Evolutionary conservation across 441 rosid genomes (phyloP), one percentile per base, ranked within the genome.

Genomic region (Cnidoscolus chayamansa): DNA sequence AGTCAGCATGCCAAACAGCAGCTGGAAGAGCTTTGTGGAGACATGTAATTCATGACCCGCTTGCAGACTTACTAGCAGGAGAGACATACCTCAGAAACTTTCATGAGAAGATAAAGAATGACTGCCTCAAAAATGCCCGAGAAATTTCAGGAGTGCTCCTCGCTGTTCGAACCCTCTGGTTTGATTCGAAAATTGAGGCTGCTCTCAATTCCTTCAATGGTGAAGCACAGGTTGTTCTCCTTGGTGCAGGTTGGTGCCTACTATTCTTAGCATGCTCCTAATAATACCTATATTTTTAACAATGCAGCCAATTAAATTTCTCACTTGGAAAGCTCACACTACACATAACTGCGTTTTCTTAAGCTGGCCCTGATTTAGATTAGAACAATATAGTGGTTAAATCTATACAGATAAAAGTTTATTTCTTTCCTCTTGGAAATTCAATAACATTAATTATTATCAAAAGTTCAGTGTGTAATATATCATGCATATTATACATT

Each of bases 11-110:
- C 80, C 96, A 91, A 78, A 94, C 87, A 1, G 96, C 98, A 30
- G 94, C 97, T 12, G 96, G 93, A 62, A 90, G 97, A 84, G 96
- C 93, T 76, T 61, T 94, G 73, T 94, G 98, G 98, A 91, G 85
- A 71, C 96, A 91, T 63, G 82, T 87, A 49, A 81, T 86, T 67
- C 79, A 86, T 31, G 94, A 94, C 77, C 96, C 96, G 1, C 80
- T 91, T 0, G 97, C 97, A 72, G 89, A 81, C 32, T 75, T 90
- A 79, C 88, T 94, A 49, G 97, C 97, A 2, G 97, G 96, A 35
- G 94, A 94, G 81, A 81, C 87, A 0, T 80, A 82, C 82, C 90
- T 91, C 64, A 86, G 88, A 83, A 87, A 78, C 76, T 70, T 88
- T 65, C 88, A 89, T 55, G 89, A 85, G 75, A 90, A 91, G 89